Evolutionary conservation across 768 basidiomycete genomes (phyloP), one percentile per base, ranked within the genome.

Genomic region (Tulasnella sp.): DNA sequence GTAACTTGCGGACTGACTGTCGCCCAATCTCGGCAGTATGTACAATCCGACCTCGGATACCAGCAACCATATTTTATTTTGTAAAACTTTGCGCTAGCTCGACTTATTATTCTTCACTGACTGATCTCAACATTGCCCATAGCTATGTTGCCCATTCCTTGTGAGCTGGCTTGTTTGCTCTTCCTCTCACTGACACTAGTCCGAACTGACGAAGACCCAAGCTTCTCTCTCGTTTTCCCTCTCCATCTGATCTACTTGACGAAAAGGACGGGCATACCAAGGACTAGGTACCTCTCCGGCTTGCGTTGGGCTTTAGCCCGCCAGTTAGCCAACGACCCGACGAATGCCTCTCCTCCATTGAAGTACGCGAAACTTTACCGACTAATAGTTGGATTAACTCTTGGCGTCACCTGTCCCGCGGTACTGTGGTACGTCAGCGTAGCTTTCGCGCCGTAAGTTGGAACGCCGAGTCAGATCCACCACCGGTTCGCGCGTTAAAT

Each of bases 51-150:
- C 1, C 81, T 93, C 34, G 86, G 83, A 40, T 99, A 91, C 81
- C 84, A 88, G 67, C 92, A 97, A 73, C 92, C 96, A 0, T 96
- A 88, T 83, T 90, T 98, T 77, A 82, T 93, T 74, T 92, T 95
- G 92, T 92, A 76, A 74, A 90, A 12, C 16, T 19, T 36, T 65
- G 26, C 22, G 26, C 16, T n/a, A 26, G 6, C 62, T 32, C 19
- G 66, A 47, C 14, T 32, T 41, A n/a, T 29, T 35, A 17, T 22
- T 29, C 36, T 22, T 67, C 17, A n/a, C 52, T 32, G 8, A 34
- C 74, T 74, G 62, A n/a, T 14, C n/a, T 67, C 66, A 36, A 74
- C 41, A 72, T 74, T 34, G n/a, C 62, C 34, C 36, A 94, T 59
- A 17, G 94, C 80, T 98, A 91, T 80, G 79, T 94, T 71, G 94